Evolutionary conservation across 2,329 filamentous ascomycete species (phyloP), one percentile per base, ranked within the genome.

Genomic region (Zasmidium cellare): DNA sequence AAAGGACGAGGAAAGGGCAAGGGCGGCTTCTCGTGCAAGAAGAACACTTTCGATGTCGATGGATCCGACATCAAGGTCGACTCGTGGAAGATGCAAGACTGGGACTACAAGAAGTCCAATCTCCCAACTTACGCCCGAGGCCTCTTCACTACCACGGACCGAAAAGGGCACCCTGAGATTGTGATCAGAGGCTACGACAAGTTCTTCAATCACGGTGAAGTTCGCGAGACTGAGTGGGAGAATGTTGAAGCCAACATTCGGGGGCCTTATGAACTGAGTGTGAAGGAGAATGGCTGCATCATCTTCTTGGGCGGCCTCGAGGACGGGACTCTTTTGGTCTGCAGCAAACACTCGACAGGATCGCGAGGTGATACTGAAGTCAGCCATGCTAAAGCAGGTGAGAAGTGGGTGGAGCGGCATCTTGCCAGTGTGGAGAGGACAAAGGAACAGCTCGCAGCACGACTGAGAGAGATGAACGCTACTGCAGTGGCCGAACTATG

Each of bases 271-370:
- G 94, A 99, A 76, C 79, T 99, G 56, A 97, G 92, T 57, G 85
- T 97, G 53, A 99, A 99, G 77, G 94, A 99, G 76, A 99, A 99
- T 69, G 94, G 94, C n/a, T 99, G 94, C 75, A 99, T 99, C 75
- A 97, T 99, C 66, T 99, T 99, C 78, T 87, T 99, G 46, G 88
- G 92, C 16, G 94, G 92, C 14, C 80, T 99, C 20, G 90, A 96
- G 69, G 92, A 97, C 68, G 92, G 86, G 35, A 91, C 90, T 1
- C 80, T 99, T 9, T 80, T 99, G 7, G 92, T 99, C n/a, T 97
- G 93, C 83, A 97, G 93, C 81, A 99, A 99, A 72, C 94, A 99
- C 74, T 97, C 94, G 0, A 97, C 92, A 0, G 94, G 94, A 6
- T 80, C 85, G 22, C 84, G 93, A n/a, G 76, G 75, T 20, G 91